Evolutionary conservation across 1,139 yeast genomes (phyloP), one percentile per base, ranked within the genome.

Genomic region (Geotrichum reessii): DNA sequence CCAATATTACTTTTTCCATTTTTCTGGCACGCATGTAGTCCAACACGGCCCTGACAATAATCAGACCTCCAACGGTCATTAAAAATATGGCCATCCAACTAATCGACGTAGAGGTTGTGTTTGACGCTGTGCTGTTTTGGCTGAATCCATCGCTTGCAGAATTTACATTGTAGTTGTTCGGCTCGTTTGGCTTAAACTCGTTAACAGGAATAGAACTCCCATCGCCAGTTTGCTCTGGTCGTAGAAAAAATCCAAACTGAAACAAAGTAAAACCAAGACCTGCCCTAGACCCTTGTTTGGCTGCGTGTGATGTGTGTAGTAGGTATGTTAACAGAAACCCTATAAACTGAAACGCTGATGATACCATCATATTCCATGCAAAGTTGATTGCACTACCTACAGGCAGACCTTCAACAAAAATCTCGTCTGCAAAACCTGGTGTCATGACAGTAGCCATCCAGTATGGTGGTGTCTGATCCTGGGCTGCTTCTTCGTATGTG

Each of bases 301-400:
- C 97, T 6, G 98, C 98, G 70, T 93, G 99, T 1, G 97, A 89
- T 0, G 99, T 92, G 73, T 93, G 99, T 58, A 95, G 76, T 55
- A 93, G 76, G 71, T 92, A 93, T 25, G 99, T 92, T 58, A 93
- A 78, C 55, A 93, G 79, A 72, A 95, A 95, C 5, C 99, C 99
- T 47, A 93, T 86, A 70, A 89, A 89, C 72, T 93, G 97, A 76
- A 93, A 93, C 48, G 96, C 89, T n/a, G 90, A 81, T 22, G 96
- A 85, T 1, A 93, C 95, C 68, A 91, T 79, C 65, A 85, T 81
- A 73, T 92, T 92, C 98, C 99, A 93, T 3, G 88, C 75, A 66
- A 91, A 86, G 69, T 89, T 90, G 52, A 95, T 85, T 27, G 88
- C 72, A 67, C 88, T 87, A 1, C 99, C 99, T 17, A 92, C 98